Evolutionary conservation across 371 early-diverging fungal genomes (phyloP).

Genomic region (Rhizopus arrhizus): DNA sequence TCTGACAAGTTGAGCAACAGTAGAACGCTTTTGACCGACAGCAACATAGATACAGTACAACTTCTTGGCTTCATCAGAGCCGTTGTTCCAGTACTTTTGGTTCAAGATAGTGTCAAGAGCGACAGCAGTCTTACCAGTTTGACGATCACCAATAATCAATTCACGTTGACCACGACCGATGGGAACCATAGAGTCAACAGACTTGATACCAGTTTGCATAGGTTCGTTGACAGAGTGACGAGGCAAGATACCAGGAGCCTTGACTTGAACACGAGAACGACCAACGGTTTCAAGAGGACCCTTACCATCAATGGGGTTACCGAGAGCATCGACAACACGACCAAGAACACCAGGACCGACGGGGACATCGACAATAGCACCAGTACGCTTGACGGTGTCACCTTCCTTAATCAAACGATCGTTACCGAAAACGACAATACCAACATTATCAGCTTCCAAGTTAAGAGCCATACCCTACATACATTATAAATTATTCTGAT

Average conservation of each 20-base stretch:
- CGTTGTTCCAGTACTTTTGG: slow-evolving; percentile 93
- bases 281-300: slow-evolving; percentile 83
- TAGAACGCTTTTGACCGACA: slow-evolving; percentile 96
- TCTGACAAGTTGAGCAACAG: slow-evolving; percentile 96
- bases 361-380: slow-evolving; percentile 95
- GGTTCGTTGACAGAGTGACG: slow-evolving; percentile 96
- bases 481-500: neutral
- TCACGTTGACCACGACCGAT: slow-evolving; percentile 99
- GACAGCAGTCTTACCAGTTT: slow-evolving; percentile 96
- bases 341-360: slow-evolving; percentile 90
- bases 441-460: slow-evolving; percentile 97
- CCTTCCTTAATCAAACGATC: slow-evolving; percentile 91
- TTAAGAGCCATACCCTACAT: slow-evolving; percentile 93
- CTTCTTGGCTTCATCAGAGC: slow-evolving; percentile 47
- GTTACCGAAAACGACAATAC: slow-evolving; percentile 98
- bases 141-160: slow-evolving; percentile 98
- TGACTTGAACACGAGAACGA: slow-evolving; percentile 91
- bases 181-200: slow-evolving; percentile 97
- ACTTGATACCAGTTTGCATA: slow-evolving; percentile 98
- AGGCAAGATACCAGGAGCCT: slow-evolving; percentile 97
- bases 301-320: slow-evolving; percentile 98
- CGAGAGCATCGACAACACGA: slow-evolving; percentile 95
- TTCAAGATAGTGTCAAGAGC: slow-evolving; percentile 95
- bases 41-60: slow-evolving; percentile 97
- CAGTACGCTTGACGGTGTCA: slow-evolving; percentile 96